Base-by-base conservation (phyloP, 1,139 yeast genomes). In the Lodderomyces parapsilosis region DNA sequence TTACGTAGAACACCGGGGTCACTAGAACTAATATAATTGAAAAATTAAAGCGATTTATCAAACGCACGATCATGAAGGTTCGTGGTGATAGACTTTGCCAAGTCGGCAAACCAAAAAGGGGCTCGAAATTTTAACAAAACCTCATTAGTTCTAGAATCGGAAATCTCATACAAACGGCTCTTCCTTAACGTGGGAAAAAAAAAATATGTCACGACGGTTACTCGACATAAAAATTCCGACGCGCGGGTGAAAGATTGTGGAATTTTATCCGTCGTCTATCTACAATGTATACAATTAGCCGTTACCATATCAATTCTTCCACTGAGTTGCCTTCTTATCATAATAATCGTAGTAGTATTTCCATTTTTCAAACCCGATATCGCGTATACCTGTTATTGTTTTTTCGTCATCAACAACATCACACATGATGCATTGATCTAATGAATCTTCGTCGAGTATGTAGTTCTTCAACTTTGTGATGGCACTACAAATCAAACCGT, bases 401-500 rank as follows among this genome's bases (percentile, higher is more conserved):
- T 65, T 67, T 32, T 66, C 74, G 32, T 68, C 74, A 11, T 39
- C 33, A 24, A 58, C 56, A n/a, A 67, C 65, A 9, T 76, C 77
- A 13, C 65, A 48, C 60, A 73, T 68, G 20, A 70, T 50, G 50
- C 76, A 71, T 42, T 60, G 60, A 38, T 63, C 57, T 57, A 71
- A 60, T 10, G 14, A 11, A 5, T 25, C 40, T 17, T 37, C 40
- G 9, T 28, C 25, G 25, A 3, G 27, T 15, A 10, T 4, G 9
- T 60, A 63, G 11, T 72, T 58, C 45, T 77, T 78, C 46, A 79
- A 65, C 50, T 71, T 76, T 4, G 83, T 74, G 30, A 81, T 76
- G 3, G 80, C 84, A 46, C 84, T 76, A 50, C 84, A 78, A 6
- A 81, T 74, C 43, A 81, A 66, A 2, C 86, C 86, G 49, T 75